Conservation (phyloP, 1,284 basidiomycete species). For the Ustilago bromivora region DNA sequence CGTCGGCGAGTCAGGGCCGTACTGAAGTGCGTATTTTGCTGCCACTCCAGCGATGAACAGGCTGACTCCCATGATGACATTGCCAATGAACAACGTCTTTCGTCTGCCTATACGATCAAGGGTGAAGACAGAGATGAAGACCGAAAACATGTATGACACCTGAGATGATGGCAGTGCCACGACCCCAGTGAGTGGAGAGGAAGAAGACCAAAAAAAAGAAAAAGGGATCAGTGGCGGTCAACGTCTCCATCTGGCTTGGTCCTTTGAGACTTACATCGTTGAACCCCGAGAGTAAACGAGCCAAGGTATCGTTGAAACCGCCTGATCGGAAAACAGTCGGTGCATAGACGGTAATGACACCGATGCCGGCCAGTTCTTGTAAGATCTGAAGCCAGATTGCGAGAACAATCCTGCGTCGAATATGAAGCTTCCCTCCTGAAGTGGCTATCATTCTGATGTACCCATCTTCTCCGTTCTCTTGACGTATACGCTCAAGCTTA, state of each 20-base stretch:
- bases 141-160: slow-evolving; percentile 37
- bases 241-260: background rate
- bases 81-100: slow-evolving; percentile 28
- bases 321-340: slow-evolving; percentile 37
- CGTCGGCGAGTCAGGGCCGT: slow-evolving; percentile 21
- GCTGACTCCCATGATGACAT: slow-evolving; percentile 32
- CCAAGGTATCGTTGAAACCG: slow-evolving; percentile 29
- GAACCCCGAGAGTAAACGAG: slow-evolving; percentile 30
- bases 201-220: background rate
- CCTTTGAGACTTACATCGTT: slow-evolving; percentile 22
- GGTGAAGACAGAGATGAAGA: slow-evolving; percentile 26
- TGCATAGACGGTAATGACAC: slow-evolving; percentile 37
- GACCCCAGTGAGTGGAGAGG: background rate
- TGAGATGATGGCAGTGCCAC: background rate
- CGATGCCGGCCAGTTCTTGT: slow-evolving; percentile 34
- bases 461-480: slow-evolving; percentile 28
- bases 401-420: slow-evolving; percentile 30
- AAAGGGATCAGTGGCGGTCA: background rate
- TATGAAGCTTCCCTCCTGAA: slow-evolving; percentile 25
- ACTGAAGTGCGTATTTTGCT: slow-evolving; percentile 34
- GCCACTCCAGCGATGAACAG: slow-evolving; percentile 31
- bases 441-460: slow-evolving; percentile 20
- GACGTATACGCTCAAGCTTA: slow-evolving; percentile 24
- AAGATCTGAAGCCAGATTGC: slow-evolving; percentile 35
- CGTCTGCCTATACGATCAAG: slow-evolving; percentile 28